phyloP scores from a whole-genome alignment of 2,329 filamentous ascomycete genomes.

The Neocatenulostroma microsporum region DNA sequence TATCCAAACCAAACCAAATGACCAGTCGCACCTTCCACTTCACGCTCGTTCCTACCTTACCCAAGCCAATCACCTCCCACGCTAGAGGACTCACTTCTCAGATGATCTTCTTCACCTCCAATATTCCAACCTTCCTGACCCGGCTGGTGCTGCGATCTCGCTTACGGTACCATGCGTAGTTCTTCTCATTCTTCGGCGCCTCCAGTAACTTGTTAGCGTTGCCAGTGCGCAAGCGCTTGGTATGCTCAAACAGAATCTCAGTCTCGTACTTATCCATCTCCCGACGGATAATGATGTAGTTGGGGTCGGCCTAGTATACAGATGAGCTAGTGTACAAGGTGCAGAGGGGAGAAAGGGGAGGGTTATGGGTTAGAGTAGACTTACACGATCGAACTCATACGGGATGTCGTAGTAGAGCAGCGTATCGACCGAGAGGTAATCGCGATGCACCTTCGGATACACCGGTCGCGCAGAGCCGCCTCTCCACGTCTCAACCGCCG shows the following conservation, averaged over 20 bases:
- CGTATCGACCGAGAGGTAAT: constrained; percentile 41
- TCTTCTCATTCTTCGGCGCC: constrained; percentile 31
- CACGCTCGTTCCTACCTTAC: no score
- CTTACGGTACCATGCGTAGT: constrained; percentile 39
- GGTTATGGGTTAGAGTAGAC: constrained; percentile 16
- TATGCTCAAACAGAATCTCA: constrained; percentile 45
- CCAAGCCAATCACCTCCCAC: no score
- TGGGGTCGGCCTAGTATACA: constrained; percentile 31
- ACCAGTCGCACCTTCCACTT: no score
- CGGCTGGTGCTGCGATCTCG: constrained; percentile 24
- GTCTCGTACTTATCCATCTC: constrained; percentile 44
- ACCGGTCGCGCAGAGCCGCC: constrained; percentile 27
- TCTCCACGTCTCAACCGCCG: constrained; percentile 3
- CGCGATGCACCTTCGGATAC: constrained; percentile 41
- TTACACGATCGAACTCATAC: constrained; percentile 42
- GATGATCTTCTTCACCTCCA: constrained; percentile 15
- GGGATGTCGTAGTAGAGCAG: constrained; percentile 42
- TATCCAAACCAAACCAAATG: no score
- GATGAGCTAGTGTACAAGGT: constrained; percentile 5
- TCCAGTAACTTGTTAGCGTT: constrained; percentile 35
- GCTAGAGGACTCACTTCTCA: no score
- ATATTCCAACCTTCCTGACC: constrained; percentile 17
- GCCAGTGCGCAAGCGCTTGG: constrained; percentile 36
- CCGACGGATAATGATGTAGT: constrained; percentile 44
- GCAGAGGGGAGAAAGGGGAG: neutral